Percentiles rank a stretch among this genome's conserved stretches.
phyloP scores from a whole-genome alignment of 306 rosid genomes.

The Castanea sativa region DNA sequence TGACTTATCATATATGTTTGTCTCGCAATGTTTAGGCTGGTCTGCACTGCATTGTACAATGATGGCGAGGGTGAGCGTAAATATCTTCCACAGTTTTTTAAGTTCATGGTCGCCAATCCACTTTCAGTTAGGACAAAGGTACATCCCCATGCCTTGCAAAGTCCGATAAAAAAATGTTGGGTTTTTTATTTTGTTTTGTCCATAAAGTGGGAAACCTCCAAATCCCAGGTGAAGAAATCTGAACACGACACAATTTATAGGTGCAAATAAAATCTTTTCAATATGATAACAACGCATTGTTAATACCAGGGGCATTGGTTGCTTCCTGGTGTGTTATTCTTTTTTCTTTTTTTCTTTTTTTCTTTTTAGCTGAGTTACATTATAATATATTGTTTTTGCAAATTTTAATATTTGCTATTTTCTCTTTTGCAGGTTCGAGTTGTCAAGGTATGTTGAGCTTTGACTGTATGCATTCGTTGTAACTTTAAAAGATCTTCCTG shows the following conservation, averaged over 20 bases:
- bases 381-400: neutral
- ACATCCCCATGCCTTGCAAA: conserved; percentile 16
- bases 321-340: neutral
- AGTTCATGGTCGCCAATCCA: conserved; percentile 91
- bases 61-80: conserved; percentile 93
- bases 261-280: neutral
- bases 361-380: conserved; percentile 5
- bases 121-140: conserved; percentile 98
- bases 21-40: conserved; percentile 50
- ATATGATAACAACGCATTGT: neutral
- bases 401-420: conserved; percentile 9
- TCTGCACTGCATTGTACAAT: conserved; percentile 91
- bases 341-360: conserved; percentile 7
- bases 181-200: too few relatives aligned
- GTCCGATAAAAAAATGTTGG: neutral
- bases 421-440: conserved; percentile 82
- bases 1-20: neutral
- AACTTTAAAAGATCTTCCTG: conserved; percentile 29
- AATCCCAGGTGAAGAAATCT: too few relatives aligned
- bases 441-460: conserved; percentile 80
- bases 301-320: neutral
- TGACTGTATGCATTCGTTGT: conserved; percentile 30
- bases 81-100: conserved; percentile 95
- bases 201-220: too few relatives aligned
- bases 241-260: neutral